Evolutionary conservation across 306 rosid genomes (phyloP), one percentile per base, ranked within the genome.

Genomic region (Casuarina cunninghamiana): DNA sequence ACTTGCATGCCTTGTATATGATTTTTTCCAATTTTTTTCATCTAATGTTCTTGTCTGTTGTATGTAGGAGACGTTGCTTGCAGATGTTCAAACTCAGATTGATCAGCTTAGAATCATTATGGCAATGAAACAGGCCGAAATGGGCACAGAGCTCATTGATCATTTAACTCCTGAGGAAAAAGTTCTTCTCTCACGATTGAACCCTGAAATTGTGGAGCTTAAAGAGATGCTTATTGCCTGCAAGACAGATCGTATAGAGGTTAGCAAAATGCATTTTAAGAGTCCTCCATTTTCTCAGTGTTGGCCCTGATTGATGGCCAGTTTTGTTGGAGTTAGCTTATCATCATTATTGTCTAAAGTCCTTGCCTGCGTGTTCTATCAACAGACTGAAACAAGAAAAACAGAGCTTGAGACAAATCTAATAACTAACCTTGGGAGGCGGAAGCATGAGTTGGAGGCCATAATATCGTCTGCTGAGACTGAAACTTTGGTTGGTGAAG

Each of bases 91-190:
- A 79, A 88, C 79, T 79, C 98, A 95, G 82, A 92, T 95, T 77
- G 97, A 89, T 53, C 97, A 95, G 85, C 97, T 95, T 71, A 86
- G 75, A 79, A 91, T 92, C 83, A 92, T 96, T 75, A 86, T 91
- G 80, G 88, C 88, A 80, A 86, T 86, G 90, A 95, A 95, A 86
- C 80, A 71, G 78, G 90, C 88, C 77, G 98, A 95, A 87, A 92
- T 95, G 96, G 97, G 97, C 76, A 92, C 97, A 5, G 98, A 95
- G 54, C 97, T 95, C 81, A 87, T 95, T 78, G 97, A 95, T 81
- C 97, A 95, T 86, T 91, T 95, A 75, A 89, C 96, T 2, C 96
- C 90, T 39, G 97, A 89, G 77, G 98, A 95, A 84, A 95, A 89
- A 79, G 75, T 77, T 74, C 92, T 88, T 73, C 89, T 95, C 77